Conservation (phyloP, 495 filamentous ascomycete genomes). For the Podospora bellae-mahoneyi region DNA sequence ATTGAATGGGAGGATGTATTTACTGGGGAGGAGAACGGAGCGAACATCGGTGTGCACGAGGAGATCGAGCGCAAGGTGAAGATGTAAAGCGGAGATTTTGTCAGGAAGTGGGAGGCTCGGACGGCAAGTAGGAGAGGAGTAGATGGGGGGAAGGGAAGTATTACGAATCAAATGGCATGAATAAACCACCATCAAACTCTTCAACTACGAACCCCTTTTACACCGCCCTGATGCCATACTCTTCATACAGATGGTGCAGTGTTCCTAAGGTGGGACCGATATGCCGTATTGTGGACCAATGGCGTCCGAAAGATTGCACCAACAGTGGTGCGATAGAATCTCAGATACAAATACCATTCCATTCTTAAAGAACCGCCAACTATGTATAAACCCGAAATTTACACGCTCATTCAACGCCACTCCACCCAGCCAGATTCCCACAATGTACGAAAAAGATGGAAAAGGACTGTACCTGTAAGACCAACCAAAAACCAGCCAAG, state of each 20-base stretch:
- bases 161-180: background rate
- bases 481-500: background rate
- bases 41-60: conserved; percentile 69
- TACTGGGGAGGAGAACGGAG: conserved; percentile 64
- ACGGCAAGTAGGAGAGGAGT: background rate
- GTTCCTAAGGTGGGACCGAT: too few species aligned
- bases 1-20: conserved; percentile 92
- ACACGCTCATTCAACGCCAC: background rate
- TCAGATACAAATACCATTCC: background rate
- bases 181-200: background rate
- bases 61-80: conserved; percentile 90
- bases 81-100: conserved; percentile 25
- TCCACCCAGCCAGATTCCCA: background rate
- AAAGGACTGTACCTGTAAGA: background rate
- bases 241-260: too few species aligned
- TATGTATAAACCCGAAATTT: background rate
- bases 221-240: too few species aligned
- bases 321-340: background rate
- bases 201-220: too few species aligned
- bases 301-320: too few species aligned
- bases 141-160: background rate
- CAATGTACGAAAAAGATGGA: background rate
- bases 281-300: too few species aligned
- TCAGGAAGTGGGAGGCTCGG: background rate
- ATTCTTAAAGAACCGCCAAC: background rate